Evolutionary conservation across 2,329 filamentous ascomycete species (phyloP).

Genomic region (Fusarium sp.): DNA sequence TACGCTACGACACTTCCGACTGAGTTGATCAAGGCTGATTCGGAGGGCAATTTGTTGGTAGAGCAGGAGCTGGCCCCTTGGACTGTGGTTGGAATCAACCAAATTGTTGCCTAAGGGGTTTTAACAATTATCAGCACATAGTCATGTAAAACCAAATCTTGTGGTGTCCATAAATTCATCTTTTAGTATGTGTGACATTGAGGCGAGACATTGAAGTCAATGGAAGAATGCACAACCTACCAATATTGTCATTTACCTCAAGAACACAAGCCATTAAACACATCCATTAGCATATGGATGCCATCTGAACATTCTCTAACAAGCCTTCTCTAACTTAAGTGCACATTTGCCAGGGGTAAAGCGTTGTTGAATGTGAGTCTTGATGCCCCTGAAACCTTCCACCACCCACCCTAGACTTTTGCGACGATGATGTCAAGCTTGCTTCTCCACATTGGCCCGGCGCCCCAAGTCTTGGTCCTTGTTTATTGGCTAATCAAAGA

Average conservation of each 20-base stretch:
- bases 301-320: not conserved
- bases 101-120: not conserved
- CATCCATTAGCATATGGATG: not conserved
- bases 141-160: not conserved
- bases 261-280: not conserved
- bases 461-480: not conserved
- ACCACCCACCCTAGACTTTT: not conserved
- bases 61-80: not conserved
- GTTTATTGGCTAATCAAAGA: not conserved
- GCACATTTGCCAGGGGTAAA: too few species aligned
- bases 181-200: not conserved
- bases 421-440: not conserved
- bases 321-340: not conserved
- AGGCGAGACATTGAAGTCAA: not conserved
- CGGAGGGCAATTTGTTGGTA: not conserved
- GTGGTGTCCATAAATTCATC: not conserved
- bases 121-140: not conserved
- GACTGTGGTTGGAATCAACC: not conserved
- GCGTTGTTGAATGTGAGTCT: too few species aligned
- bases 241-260: not conserved
- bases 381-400: not conserved
- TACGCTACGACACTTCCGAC: not conserved
- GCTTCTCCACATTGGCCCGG: not conserved
- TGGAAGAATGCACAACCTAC: not conserved
- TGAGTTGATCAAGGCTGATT: not conserved